Conservation (phyloP, 192 early-diverging fungal genomes). For the Neocallimastix lanati region DNA sequence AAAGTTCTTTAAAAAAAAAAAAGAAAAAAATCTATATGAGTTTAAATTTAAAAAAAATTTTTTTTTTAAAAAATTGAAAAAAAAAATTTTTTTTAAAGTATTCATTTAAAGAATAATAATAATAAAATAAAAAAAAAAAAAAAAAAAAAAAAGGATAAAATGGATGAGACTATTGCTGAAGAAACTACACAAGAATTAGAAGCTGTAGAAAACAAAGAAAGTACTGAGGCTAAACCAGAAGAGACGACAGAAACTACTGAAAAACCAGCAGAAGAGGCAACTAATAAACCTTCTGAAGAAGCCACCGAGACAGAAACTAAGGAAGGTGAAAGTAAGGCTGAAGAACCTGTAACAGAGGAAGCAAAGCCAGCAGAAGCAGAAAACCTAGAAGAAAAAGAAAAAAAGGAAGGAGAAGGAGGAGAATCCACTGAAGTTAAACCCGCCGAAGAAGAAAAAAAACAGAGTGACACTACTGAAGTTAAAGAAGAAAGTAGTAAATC, state of each 20-base stretch:
- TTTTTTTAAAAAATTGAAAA: too few species aligned
- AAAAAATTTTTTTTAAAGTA: too few species aligned
- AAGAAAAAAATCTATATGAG: too few species aligned
- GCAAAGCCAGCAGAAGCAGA: not conserved
- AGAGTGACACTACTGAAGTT: too few species aligned
- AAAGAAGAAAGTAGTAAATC: not conserved
- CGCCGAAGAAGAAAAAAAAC: not conserved
- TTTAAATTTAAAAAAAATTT: too few species aligned
- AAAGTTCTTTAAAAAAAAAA: too few species aligned
- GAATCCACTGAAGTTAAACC: not conserved
- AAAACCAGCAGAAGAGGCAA: too few species aligned
- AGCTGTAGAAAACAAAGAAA: not conserved
- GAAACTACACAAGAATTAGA: not conserved
- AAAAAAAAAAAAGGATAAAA: too few species aligned
- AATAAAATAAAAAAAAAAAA: too few species aligned
- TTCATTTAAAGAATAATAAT: too few species aligned
- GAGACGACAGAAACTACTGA: not conserved
- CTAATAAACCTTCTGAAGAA: not conserved
- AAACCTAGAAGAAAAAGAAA: not conserved
- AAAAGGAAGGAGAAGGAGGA: too few species aligned
- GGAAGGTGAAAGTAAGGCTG: not conserved
- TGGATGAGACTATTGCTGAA: not conserved
- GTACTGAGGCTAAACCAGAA: not conserved
- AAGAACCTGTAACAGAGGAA: not conserved
- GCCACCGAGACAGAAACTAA: not conserved